Evolutionary conservation across 2,329 filamentous ascomycete species (phyloP), one percentile per base, ranked within the genome.

Genomic region (Alternaria panax): DNA sequence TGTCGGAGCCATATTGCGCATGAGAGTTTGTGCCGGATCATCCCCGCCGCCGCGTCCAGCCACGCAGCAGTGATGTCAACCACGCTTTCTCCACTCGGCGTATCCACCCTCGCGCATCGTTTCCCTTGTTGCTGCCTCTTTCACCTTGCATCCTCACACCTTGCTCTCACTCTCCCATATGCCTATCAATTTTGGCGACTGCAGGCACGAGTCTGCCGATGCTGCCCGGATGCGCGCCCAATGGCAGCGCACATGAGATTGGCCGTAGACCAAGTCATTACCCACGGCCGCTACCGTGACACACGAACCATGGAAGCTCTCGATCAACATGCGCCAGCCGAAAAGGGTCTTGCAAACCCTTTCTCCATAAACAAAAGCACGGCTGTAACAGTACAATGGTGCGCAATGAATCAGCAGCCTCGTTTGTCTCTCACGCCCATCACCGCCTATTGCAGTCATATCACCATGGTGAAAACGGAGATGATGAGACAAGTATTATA

Each of bases 261-360:
- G 38, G 18, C 16, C 27, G 24, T 22, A 43, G 50, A 16, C 38
- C 27, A 52, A 41, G 50, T 48, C 42, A 34, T 42, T n/a, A 36
- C 42, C 20, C 42, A 25, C 52, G 9, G 36, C 36, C 36, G 27
- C 27, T 52, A 43, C 32, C 32, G 50, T 52, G 40, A 34, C 22
- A 34, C 27, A 12, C 34, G 32, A 52, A 52, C 50, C 50, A 52
- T 52, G 50, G 50, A 30, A 51, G 14, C 48, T 30, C 18, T 52
- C 38, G 7, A 20, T 42, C 50, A 11, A 43, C 32, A 43, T 24
- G 27, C 50, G 38, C 38, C 20, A 32, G 25, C 25, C 45, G 4
- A 36, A 30, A 28, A 30, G 28, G 50, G 22, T 36, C 38, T 38
- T 59, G 45, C 51, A 50, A 59, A 50, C 56, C n/a, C 25, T 59